phyloP scores from a whole-genome alignment of 2,329 filamentous ascomycete genomes.

The Sporothrix dimorphospora region DNA sequence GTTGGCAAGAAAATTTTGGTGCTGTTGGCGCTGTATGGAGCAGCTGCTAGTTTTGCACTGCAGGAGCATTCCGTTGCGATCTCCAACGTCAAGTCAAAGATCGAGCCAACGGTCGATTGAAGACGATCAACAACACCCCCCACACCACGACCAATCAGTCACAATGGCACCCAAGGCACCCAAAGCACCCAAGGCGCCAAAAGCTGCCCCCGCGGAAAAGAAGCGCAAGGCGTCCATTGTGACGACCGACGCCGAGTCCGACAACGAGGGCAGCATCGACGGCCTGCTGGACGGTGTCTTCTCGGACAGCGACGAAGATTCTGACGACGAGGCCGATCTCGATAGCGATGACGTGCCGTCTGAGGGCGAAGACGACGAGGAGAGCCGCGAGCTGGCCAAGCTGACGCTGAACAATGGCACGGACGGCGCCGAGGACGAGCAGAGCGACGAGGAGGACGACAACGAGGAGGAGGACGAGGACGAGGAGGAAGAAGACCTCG shows the following conservation, averaged over 20 bases:
- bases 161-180: slow-evolving; percentile 48
- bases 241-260: slow-evolving; percentile 56
- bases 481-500: neutral
- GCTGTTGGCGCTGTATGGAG: neutral
- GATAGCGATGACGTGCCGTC: slow-evolving; percentile 47
- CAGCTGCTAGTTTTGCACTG: slow-evolving; percentile 10
- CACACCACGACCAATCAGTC: neutral
- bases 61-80: neutral
- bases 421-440: slow-evolving; percentile 41
- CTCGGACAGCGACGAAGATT: slow-evolving; percentile 60
- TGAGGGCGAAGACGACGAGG: slow-evolving; percentile 48
- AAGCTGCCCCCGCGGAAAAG: slow-evolving; percentile 36
- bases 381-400: slow-evolving; percentile 45
- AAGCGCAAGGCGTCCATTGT: slow-evolving; percentile 68
- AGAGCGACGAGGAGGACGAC: slow-evolving; percentile 58
- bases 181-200: slow-evolving; percentile 33
- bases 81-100: slow-evolving; percentile 11
- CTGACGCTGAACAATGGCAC: slow-evolving; percentile 40
- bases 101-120: slow-evolving; percentile 9
- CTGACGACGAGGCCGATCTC: slow-evolving; percentile 52
- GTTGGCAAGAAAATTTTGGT: slow-evolving; percentile 29
- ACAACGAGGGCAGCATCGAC: slow-evolving; percentile 60
- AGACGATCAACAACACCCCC: neutral
- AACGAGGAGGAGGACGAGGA: slow-evolving; percentile 48
- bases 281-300: slow-evolving; percentile 60